Percentiles rank a stretch among this genome's conserved stretches.
phyloP scores from a whole-genome alignment of 805 yeast genomes.

The Wickerhamomyces rabaulensis region DNA sequence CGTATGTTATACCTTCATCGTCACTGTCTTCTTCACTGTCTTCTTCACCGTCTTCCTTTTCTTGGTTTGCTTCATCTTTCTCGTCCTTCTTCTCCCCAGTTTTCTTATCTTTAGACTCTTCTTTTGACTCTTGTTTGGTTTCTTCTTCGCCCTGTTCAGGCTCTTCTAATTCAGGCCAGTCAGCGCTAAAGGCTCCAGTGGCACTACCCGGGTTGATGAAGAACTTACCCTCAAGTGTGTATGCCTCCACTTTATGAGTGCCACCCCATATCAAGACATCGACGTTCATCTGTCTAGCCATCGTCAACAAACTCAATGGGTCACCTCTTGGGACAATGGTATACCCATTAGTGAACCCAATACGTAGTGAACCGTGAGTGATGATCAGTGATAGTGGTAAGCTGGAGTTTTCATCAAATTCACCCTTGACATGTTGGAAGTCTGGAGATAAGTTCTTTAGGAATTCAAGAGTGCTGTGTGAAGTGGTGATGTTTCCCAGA shows the following conservation, averaged over 20 bases:
- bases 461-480: constrained; percentile 56
- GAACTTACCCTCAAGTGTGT: constrained; percentile 85
- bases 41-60: constrained; percentile 13
- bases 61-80: constrained; percentile 10
- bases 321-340: constrained; percentile 81
- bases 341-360: constrained; percentile 84
- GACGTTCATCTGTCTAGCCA: constrained; percentile 88
- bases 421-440: constrained; percentile 77
- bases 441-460: constrained; percentile 66
- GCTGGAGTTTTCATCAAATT: constrained; percentile 50
- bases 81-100: constrained; percentile 1
- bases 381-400: constrained; percentile 64
- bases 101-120: constrained; percentile 11
- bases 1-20: constrained; percentile 18
- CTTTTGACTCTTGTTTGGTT: constrained; percentile 25
- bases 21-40: constrained; percentile 20
- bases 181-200: constrained; percentile 80
- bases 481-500: constrained; percentile 76
- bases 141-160: constrained; percentile 28
- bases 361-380: constrained; percentile 61
- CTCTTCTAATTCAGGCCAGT: constrained; percentile 54
- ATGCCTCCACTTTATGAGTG: constrained; percentile 88
- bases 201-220: constrained; percentile 97
- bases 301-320: constrained; percentile 73
- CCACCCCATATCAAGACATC: constrained; percentile 93